Base-by-base conservation (phyloP, 768 basidiomycete genomes). In the Lactarius vividus region DNA sequence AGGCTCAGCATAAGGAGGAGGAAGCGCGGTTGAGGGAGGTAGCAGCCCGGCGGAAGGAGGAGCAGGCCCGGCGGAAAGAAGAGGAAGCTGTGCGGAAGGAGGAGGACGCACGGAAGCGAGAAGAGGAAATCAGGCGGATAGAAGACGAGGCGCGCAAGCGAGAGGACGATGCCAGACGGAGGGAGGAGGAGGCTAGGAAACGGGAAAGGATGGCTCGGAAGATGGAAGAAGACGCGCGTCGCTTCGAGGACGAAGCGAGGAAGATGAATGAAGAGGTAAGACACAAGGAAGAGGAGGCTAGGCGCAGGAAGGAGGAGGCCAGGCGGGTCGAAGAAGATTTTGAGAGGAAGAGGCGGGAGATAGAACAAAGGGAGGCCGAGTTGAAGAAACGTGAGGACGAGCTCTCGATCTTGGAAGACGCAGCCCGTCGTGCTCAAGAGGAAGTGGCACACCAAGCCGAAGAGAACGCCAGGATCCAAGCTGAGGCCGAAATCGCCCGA, bases 161-260 rank as follows among this genome's bases (percentile, higher is more conserved):
- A 56, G 79, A 75, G 31, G 79, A 79, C 20, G 81, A 81, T 31
- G 71, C 75, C 1, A 71, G 63, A 61, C 71, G 72, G 29, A 63
- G 63, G 49, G 74, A 74, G 61, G 73, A 74, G 44, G 70, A 73
- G 8, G 70, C 73, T 5, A 63, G 71, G 40, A 63, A 58, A 42
- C 40, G 72, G 62, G 78, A 79, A 56, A 75, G 71, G 18, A 57
- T 69, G 46, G 72, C 71, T 26, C 73, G 65, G 52, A 52, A 70
- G 49, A 77, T 76, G 63, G 75, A 78, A 4, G 69, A 72, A 11
- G 73, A 75, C 31, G 68, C 74, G 9, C 70, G 61, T 37, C 72
- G 72, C 31, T 72, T 72, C 61, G 78, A 79, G 61, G 79, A 77
- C 52, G 77, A 72, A 16, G 68, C 54, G 33, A 37, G 66, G 57